phyloP scores from a whole-genome alignment of 768 basidiomycete genomes.

The Boletus vermiculosoides region DNA sequence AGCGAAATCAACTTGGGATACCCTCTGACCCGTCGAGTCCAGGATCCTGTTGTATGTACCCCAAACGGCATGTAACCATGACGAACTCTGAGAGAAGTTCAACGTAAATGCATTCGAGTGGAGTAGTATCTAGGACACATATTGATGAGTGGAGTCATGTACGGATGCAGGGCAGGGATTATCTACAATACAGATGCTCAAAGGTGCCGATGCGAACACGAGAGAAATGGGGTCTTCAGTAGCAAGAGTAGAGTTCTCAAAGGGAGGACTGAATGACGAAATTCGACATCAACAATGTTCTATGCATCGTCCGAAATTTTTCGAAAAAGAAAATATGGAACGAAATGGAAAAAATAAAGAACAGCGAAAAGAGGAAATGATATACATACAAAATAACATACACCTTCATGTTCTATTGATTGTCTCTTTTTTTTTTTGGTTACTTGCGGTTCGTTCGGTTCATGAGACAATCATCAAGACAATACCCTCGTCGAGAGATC shows the following conservation, averaged over 20 bases:
- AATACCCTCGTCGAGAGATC: conserved; percentile 42
- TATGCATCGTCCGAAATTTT: background rate
- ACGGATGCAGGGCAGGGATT: conserved; percentile 8
- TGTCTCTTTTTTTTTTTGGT: background rate
- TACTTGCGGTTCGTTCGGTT: conserved; percentile 3
- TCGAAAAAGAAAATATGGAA: conserved; percentile 9
- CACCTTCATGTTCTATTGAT: conserved; percentile 9
- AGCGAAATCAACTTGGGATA: too few relatives aligned
- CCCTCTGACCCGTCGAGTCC: too few relatives aligned
- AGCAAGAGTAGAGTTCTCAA: background rate
- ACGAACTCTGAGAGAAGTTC: too few relatives aligned
- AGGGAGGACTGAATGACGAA: conserved; percentile 7
- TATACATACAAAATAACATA: conserved; percentile 38
- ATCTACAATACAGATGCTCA: conserved; percentile 25
- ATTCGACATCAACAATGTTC: background rate
- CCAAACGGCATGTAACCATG: too few relatives aligned
- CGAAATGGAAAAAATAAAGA: background rate
- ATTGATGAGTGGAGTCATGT: conserved; percentile 7
- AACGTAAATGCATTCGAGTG: conserved; percentile 8
- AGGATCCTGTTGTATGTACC: too few relatives aligned
- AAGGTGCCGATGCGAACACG: conserved; percentile 5
- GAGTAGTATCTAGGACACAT: conserved; percentile 6
- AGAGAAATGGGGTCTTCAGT: background rate
- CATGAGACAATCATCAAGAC: conserved; percentile 9
- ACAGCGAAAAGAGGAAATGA: conserved; percentile 6